phyloP scores from a whole-genome alignment of 2,329 filamentous ascomycete genomes.

The Capronia epimyces region DNA sequence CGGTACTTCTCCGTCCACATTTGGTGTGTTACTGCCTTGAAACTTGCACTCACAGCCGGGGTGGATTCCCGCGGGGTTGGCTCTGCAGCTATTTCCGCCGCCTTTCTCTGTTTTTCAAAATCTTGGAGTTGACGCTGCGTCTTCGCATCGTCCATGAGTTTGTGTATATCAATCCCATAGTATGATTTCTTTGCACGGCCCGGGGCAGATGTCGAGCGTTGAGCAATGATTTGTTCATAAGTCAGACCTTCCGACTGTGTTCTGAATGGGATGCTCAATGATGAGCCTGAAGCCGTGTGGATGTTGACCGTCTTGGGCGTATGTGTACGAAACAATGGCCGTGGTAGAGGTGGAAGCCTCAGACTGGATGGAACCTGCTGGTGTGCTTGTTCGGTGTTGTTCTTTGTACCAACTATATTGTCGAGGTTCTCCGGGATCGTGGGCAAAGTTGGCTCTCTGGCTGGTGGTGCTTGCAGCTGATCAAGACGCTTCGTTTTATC shows the following conservation, averaged over 20 bases:
- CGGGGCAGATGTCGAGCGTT: slow-evolving; percentile 46
- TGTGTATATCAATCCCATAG: slow-evolving; percentile 89
- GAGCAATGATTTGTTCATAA: slow-evolving; percentile 52
- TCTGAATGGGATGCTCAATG: slow-evolving; percentile 41
- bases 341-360: slow-evolving; percentile 11
- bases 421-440: slow-evolving; percentile 2
- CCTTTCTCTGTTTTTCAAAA: slow-evolving; percentile 30
- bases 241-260: slow-evolving; percentile 35
- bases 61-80: slow-evolving; percentile 25
- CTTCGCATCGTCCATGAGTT: slow-evolving; percentile 65
- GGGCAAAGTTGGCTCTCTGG: slow-evolving; percentile 2
- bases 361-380: slow-evolving; percentile 1
- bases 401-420: slow-evolving; percentile 2
- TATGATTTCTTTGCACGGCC: slow-evolving; percentile 60
- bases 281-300: slow-evolving; percentile 47
- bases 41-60: slow-evolving; percentile 30
- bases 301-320: slow-evolving; percentile 32
- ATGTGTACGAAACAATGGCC: slow-evolving; percentile 19
- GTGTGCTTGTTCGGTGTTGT: background rate
- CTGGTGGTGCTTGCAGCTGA: background rate
- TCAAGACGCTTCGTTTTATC: background rate
- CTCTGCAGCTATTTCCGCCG: slow-evolving; percentile 26
- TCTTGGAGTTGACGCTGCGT: slow-evolving; percentile 47
- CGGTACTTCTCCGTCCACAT: slow-evolving; percentile 98
- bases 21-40: slow-evolving; percentile 33